Evolutionary conservation across 2,329 filamentous ascomycete genomes (phyloP).

Genomic region (Trichophyton verrucosum): DNA sequence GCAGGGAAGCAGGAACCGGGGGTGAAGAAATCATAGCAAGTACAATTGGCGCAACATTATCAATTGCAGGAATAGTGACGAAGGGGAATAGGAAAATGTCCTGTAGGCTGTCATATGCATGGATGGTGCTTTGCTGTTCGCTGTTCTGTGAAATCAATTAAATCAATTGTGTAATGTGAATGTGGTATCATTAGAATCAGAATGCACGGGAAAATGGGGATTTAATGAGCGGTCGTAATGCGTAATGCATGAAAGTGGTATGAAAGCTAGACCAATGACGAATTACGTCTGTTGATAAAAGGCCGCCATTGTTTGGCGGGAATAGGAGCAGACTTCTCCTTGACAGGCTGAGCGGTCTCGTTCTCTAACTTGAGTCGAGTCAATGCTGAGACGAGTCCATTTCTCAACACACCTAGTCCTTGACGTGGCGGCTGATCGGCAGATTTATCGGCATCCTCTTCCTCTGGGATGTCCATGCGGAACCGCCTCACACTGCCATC

Average conservation of each 20-base stretch:
- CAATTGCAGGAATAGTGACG: background rate
- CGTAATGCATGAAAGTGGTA: background rate
- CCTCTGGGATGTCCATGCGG: conserved; percentile 30
- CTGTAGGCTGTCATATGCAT: background rate
- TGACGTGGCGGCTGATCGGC: background rate
- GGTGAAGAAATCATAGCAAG: background rate
- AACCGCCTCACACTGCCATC: conserved; percentile 36
- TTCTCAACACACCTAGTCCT: background rate
- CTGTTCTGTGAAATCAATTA: background rate
- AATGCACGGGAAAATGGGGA: background rate
- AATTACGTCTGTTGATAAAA: background rate
- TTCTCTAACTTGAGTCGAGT: background rate
- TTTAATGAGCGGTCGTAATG: background rate
- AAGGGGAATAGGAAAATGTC: background rate
- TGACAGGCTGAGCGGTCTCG: background rate
- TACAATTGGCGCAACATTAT: background rate
- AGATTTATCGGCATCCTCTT: background rate
- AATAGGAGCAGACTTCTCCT: background rate
- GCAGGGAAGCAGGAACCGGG: background rate
- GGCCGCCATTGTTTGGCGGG: background rate
- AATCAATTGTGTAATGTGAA: background rate
- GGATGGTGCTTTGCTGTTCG: background rate
- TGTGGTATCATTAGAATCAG: background rate
- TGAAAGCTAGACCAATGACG: background rate
- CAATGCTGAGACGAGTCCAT: background rate